Conservation (phyloP, 495 filamentous ascomycete genomes). For the Alectoria sarmentosa region DNA sequence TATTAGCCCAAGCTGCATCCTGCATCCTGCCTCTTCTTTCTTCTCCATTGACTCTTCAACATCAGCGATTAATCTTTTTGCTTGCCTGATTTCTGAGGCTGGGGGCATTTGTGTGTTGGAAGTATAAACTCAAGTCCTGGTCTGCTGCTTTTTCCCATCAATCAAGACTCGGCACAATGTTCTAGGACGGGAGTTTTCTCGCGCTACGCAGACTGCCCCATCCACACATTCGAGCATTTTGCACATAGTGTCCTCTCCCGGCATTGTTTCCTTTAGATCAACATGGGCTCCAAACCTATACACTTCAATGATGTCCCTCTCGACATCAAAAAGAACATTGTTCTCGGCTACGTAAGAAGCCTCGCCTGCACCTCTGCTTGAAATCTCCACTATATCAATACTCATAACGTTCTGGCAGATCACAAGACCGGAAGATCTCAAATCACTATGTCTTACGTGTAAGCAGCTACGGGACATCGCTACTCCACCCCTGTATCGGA, state of each 20-base stretch:
- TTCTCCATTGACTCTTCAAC: not conserved
- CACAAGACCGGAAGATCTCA: constrained; percentile 16
- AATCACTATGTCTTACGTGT: constrained; percentile 15
- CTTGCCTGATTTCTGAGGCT: not conserved
- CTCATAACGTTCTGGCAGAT: constrained; percentile 6
- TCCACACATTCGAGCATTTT: not conserved
- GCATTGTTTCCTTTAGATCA: not conserved
- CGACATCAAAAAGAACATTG: constrained; percentile 13
- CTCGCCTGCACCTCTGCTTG: not conserved
- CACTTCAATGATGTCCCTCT: constrained; percentile 6
- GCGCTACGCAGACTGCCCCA: not conserved
- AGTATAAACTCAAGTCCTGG: not conserved
- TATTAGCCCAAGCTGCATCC: not conserved
- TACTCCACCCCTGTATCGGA: constrained; percentile 14
- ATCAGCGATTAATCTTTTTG: not conserved
- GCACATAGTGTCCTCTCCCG: not conserved
- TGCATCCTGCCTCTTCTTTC: not conserved
- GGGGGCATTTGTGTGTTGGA: not conserved
- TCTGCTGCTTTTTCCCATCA: not conserved
- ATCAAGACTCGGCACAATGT: not conserved
- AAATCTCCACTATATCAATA: not conserved
- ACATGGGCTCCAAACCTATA: not conserved
- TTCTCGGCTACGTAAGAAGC: constrained; percentile 14
- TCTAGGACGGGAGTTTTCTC: not conserved
- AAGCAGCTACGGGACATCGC: constrained; percentile 14